Evolutionary conservation across 1,284 basidiomycete genomes (phyloP), one percentile per base, ranked within the genome.

Genomic region (Tremellales sp.): DNA sequence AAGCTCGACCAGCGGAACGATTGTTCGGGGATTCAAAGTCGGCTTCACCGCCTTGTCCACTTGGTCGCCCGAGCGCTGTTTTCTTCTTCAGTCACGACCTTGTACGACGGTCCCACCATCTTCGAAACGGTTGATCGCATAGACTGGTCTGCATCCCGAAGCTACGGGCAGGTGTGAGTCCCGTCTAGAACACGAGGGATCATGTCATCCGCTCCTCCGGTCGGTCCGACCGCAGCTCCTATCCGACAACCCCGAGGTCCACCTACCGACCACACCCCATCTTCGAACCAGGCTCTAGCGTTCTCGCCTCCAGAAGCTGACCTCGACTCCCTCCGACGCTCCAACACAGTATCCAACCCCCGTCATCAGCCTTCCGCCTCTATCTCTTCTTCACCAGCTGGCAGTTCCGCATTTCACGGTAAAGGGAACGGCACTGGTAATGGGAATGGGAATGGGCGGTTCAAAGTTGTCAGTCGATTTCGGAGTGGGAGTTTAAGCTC

Each of bases 221-320:
- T n/a, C n/a, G n/a, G n/a, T n/a, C n/a, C n/a, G n/a, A n/a, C 29
- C 29, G 29, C 29, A 31, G 29, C 29, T 31, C 68, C 68, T 10
- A 69, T 72, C 44, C 58, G 70, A 42, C 68, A 70, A 53, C 70
- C 70, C 7, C 59, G 67, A 40, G 70, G 70, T 15, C 29, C 29
- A 15, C 29, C 29, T 31, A 8, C 29, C 10, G 29, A 31, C 15
- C n/a, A n/a, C n/a, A n/a, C n/a, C n/a, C 70, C 68, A 8, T 62
- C 69, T 4, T 51, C 61, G 22, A 54, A 59, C 46, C 49, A 61
- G 4, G 58, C 57, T 39, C 56, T 53, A 17, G 27, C 44, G 17
- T 24, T 56, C 15, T 27, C 55, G 19, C 68, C 67, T 12, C 68
- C 68, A 0, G 48, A 51, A 22, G 49, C 67, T 10, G 70, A 72